Evolutionary conservation across 305 asterid genomes (phyloP), one percentile per base, ranked within the genome.

Genomic region (Fraxinus platypoda): DNA sequence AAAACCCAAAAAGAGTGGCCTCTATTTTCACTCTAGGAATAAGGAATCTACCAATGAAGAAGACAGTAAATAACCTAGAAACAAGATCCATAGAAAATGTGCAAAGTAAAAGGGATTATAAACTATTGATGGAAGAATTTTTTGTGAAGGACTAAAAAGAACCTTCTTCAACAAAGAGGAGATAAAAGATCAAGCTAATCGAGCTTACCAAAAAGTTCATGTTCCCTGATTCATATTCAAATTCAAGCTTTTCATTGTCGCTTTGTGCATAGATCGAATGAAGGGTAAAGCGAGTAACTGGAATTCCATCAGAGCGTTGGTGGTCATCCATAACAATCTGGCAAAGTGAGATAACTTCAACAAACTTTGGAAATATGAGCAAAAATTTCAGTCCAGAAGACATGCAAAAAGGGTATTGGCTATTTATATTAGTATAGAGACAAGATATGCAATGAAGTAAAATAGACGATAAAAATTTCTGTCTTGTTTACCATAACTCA

Each of bases 251-350:
- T 91, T 94, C 98, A 81, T 94, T 97, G 82, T 96, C 98, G 68
- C 91, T 88, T 84, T 88, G 83, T 81, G 97, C 98, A 89, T 94
- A 93, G 43, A 96, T 91, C 21, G 98, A 96, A 77, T 89, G 94
- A 77, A 94, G 98, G 68, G 95, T 91, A 88, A 94, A 93, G 81
- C 91, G 91, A 6, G 98, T 93, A 70, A 93, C 98, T 0, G 99
- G 98, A 77, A 96, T 96, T 82, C 98, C 99, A 91, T 96, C 99
- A n/a, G 94, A 84, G 21, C 97, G 92, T 84, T 91, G 98, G 88
- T 94, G 99, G 87, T 96, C 98, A 86, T 94, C 99, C 98, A 96
- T 94, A 75, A 93, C 95, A 88, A 96, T 94, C 99, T 96, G 97
- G 23, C 41, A 70, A 84, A 84, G 76, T 81, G 75, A 26, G 38